Percentiles rank a stretch among this genome's conserved stretches.
Evolutionary conservation across 257 asterid species (phyloP).

Genomic region (Solanum okadae): DNA sequence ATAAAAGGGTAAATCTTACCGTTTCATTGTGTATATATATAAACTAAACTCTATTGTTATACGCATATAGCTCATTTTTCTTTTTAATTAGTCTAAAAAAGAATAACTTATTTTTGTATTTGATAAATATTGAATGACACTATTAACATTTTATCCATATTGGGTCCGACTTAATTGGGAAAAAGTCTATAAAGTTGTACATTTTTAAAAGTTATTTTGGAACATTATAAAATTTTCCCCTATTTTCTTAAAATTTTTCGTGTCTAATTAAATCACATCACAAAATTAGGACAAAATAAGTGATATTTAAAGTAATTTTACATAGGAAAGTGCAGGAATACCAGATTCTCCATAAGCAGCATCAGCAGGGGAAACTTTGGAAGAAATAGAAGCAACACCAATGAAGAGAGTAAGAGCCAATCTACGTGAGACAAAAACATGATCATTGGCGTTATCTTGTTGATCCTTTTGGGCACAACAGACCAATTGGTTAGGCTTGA

Average conservation of each 20-base stretch:
- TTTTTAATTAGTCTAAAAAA: too few relatives aligned
- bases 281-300: background rate
- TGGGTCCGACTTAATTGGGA: too few relatives aligned
- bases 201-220: background rate
- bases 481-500: slow-evolving; percentile 31
- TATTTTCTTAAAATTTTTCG: too few relatives aligned
- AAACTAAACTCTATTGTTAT: too few relatives aligned
- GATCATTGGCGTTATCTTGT: slow-evolving; percentile 3
- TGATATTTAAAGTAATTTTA: background rate
- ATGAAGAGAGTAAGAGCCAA: slow-evolving; percentile 55
- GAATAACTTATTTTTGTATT: too few relatives aligned
- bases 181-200: background rate
- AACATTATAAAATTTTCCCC: too few relatives aligned
- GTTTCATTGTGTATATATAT: too few relatives aligned
- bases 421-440: slow-evolving; percentile 37
- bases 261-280: background rate
- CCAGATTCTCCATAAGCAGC: slow-evolving; percentile 91
- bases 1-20: too few relatives aligned
- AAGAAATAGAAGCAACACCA: slow-evolving; percentile 59
- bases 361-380: slow-evolving; percentile 70
- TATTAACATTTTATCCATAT: too few relatives aligned
- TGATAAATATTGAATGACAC: too few relatives aligned
- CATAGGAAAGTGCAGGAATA: background rate
- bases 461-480: slow-evolving; percentile 49
- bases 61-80: too few relatives aligned